Conservation (phyloP, 345 rosid genomes). For the Dovyalis caffra region DNA sequence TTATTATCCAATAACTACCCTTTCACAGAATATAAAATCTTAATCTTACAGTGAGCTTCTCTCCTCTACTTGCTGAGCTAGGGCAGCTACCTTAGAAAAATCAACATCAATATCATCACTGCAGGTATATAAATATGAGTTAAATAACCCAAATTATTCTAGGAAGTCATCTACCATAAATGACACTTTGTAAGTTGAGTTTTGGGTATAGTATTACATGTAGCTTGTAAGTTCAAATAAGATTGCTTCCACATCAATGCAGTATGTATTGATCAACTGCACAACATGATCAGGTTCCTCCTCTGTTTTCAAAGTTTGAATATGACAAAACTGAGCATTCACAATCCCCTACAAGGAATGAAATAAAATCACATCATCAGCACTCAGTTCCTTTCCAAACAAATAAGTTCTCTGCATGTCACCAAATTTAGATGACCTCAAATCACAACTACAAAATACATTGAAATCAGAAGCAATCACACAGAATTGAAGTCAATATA, state of each 20-base stretch:
- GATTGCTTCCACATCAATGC: slow-evolving; percentile 31
- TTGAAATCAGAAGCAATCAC: background rate
- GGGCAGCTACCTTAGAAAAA: slow-evolving; percentile 31
- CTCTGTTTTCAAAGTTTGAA: slow-evolving; percentile 32
- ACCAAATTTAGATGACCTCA: background rate
- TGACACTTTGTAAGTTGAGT: slow-evolving; percentile 1
- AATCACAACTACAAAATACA: background rate
- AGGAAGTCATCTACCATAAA: background rate
- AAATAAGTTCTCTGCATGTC: slow-evolving; percentile 2
- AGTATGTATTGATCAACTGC: slow-evolving; percentile 40
- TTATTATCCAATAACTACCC: background rate
- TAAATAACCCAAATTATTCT: slow-evolving; percentile 8
- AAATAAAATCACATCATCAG: background rate
- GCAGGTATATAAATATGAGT: slow-evolving; percentile 18
- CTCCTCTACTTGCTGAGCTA: slow-evolving; percentile 33
- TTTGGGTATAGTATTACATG: slow-evolving; percentile 22
- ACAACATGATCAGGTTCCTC: slow-evolving; percentile 38
- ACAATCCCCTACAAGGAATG: slow-evolving; percentile 39
- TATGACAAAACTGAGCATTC: slow-evolving; percentile 33
- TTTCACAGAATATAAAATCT: background rate
- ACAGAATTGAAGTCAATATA: too few relatives aligned
- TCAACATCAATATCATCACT: slow-evolving; percentile 39
- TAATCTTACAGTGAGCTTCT: slow-evolving; percentile 45
- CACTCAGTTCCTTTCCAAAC: background rate
- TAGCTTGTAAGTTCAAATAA: slow-evolving; percentile 34